Evolutionary conservation across 495 filamentous ascomycete species (phyloP), one percentile per base, ranked within the genome.

Genomic region (Podospora comata): DNA sequence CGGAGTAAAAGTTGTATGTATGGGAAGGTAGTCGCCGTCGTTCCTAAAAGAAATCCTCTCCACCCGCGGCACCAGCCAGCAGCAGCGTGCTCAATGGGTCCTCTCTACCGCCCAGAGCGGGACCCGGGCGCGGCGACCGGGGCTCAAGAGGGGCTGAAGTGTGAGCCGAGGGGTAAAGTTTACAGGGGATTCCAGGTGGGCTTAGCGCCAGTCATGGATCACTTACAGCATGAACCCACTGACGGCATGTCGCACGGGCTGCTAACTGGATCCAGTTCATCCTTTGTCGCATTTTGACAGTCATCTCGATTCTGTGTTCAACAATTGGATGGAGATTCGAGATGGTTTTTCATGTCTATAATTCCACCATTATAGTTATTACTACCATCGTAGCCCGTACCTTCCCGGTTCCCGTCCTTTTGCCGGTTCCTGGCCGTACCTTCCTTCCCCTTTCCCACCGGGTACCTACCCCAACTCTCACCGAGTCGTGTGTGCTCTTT

Each of bases 21-120:
- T 53, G 59, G 54, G 63, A 20, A 64, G 60, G 60, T 56, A 64
- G 66, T 68, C 30, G 44, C 56, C 55, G 63, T 23, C 69, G 30
- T 56, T 18, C 44, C 39, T 61, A 54, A 62, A 73, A 70, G 65
- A 70, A 70, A 73, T 71, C 60, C 60, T 68, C 71, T 69, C 66
- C 64, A 68, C 30, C 62, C 61, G 60, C 28, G 62, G 39, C 39
- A 48, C 39, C 39, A 5, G 30, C 30, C 30, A 32, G 30, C 30
- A 48, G 39, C 39, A 48, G 13, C 66, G 53, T 62, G 56, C 65
- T 55, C 26, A 60, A 20, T n/a, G 65, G 62, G 66, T 16, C 19
- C 6, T 55, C 44, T 7, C 53, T 60, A 27, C 60, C 5, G 4
- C 32, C 57, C 56, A 60, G 65, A 61, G 32, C 60, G 26, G 60